These are phyloP conservation scores for Arabidopsis suecica DNA, from an alignment of 345 rosid genomes.

Conservation along the genomic window DNA sequence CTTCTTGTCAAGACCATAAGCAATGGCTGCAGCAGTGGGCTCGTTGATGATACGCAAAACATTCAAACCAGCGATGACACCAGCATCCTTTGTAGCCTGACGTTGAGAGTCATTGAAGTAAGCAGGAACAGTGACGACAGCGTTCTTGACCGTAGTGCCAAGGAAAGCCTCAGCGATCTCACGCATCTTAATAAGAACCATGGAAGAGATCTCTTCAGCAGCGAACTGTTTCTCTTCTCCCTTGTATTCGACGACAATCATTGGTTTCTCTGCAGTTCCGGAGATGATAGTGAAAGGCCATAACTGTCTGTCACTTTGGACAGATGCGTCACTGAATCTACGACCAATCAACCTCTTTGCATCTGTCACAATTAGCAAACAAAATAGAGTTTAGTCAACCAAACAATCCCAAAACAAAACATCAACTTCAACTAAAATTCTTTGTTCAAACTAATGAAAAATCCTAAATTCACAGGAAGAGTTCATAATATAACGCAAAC, in stretches of 20 bases:
- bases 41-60: constrained; percentile 46
- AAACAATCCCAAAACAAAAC: not conserved
- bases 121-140: constrained; percentile 47
- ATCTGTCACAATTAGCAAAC: constrained; percentile 26
- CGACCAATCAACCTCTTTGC: constrained; percentile 52
- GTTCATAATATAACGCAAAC: not conserved
- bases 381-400: constrained; percentile 31
- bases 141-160: constrained; percentile 35
- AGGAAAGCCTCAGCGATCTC: constrained; percentile 43
- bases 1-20: constrained; percentile 48
- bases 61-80: constrained; percentile 38
- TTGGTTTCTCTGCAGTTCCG: constrained; percentile 45
- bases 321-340: constrained; percentile 41
- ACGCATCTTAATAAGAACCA: constrained; percentile 45
- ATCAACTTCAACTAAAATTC: not conserved
- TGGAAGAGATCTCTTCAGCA: constrained; percentile 45
- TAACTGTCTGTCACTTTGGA: constrained; percentile 46
- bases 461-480: not conserved
- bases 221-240: constrained; percentile 52
- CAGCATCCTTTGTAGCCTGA: constrained; percentile 45
- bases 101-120: constrained; percentile 48
- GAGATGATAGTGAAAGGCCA: constrained; percentile 49
- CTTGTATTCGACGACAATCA: constrained; percentile 46
- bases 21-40: constrained; percentile 47
- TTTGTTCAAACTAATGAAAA: not conserved